A percentile compares a stretch with the other conserved stretches of the same genome.
Evolutionary conservation across 257 asterid genomes (phyloP).

Genomic region (Nicotiana obtusifolia): DNA sequence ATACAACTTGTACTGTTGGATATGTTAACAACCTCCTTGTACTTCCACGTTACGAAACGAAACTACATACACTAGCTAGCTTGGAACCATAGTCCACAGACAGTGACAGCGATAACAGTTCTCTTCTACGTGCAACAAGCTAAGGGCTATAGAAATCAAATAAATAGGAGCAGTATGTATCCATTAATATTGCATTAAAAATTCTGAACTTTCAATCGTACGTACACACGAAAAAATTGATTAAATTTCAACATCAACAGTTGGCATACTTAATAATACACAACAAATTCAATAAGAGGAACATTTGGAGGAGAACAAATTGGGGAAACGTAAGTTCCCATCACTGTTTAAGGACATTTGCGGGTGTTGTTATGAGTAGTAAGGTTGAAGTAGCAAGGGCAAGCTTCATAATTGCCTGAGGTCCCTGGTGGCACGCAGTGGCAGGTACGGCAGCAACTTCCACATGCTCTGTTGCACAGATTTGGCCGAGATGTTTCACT

Average conservation of each 20-base stretch:
- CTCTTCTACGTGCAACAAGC: too few relatives aligned
- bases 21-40: too few relatives aligned
- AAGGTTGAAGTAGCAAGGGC: constrained; percentile 27
- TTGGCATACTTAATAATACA: background rate
- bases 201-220: background rate
- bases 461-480: constrained; percentile 36
- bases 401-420: constrained; percentile 24
- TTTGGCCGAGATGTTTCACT: constrained; percentile 19
- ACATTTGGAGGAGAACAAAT: background rate
- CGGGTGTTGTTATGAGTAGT: constrained; percentile 20
- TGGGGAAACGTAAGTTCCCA: background rate
- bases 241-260: background rate
- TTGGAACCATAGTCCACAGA: background rate
- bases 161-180: too few relatives aligned
- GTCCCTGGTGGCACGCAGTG: constrained; percentile 35
- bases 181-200: background rate
- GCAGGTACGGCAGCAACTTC: constrained; percentile 30
- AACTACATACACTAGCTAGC: background rate
- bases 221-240: background rate
- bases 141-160: too few relatives aligned
- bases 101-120: background rate
- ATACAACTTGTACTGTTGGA: too few relatives aligned
- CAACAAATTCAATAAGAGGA: background rate
- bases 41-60: too few relatives aligned
- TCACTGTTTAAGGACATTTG: constrained; percentile 19